Conservation (phyloP, 176 grass and related monocot species). For the Bromus sterilis region DNA sequence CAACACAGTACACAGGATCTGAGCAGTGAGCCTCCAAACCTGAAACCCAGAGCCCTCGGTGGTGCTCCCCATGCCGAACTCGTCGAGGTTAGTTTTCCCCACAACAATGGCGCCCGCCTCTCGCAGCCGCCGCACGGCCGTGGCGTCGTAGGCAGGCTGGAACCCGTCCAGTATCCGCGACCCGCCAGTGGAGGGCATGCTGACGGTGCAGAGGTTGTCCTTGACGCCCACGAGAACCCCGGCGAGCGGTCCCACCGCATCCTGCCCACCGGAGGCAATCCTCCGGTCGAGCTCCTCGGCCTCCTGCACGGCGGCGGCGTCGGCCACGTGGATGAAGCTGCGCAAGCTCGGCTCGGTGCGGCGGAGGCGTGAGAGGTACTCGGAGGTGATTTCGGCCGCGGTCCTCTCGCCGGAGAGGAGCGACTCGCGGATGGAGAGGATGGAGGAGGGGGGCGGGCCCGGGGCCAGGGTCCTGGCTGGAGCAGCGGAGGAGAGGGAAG, state of each 20-base stretch:
- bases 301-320: slow-evolving; percentile 49
- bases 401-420: slow-evolving; percentile 65
- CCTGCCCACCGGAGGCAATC: slow-evolving; percentile 42
- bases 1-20: background rate
- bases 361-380: slow-evolving; percentile 77
- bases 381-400: slow-evolving; percentile 54
- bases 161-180: slow-evolving; percentile 85
- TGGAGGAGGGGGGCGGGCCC: slow-evolving; percentile 24
- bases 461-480: slow-evolving; percentile 28
- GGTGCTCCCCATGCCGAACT: slow-evolving; percentile 97
- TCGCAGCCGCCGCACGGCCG: slow-evolving; percentile 60
- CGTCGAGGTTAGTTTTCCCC: slow-evolving; percentile 92
- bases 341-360: slow-evolving; percentile 67
- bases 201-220: slow-evolving; percentile 82
- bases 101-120: slow-evolving; percentile 75
- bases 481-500: slow-evolving; percentile 40
- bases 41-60: slow-evolving; percentile 89
- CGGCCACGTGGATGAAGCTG: slow-evolving; percentile 88
- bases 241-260: slow-evolving; percentile 57
- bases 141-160: slow-evolving; percentile 81
- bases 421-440: slow-evolving; percentile 64
- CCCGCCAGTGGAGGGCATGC: slow-evolving; percentile 90
- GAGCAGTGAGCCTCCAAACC: slow-evolving; percentile 26
- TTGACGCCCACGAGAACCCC: slow-evolving; percentile 83
- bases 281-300: slow-evolving; percentile 63